Percentiles rank a stretch among this genome's conserved stretches.
Conservation (phyloP, 768 basidiomycete species). For the Termitomyces sp. region DNA sequence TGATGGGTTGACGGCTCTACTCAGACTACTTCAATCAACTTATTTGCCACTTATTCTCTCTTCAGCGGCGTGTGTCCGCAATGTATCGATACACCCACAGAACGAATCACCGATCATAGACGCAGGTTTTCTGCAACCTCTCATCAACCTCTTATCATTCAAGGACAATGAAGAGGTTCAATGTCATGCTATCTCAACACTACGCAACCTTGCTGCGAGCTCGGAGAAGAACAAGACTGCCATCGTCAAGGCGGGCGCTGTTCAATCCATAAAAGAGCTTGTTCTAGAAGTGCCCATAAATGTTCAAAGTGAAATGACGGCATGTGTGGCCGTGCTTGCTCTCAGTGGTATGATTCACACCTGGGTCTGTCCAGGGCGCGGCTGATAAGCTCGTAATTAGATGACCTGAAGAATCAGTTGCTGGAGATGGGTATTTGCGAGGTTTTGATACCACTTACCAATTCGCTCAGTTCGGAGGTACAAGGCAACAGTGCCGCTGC, state of each 20-base stretch:
- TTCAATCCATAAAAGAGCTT: constrained; percentile 94
- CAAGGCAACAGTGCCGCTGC: constrained; percentile 99
- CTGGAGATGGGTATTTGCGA: constrained; percentile 99
- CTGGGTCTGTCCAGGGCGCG: background rate
- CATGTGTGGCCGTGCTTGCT: constrained; percentile 94
- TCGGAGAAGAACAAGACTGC: constrained; percentile 98
- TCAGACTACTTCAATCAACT: constrained; percentile 92
- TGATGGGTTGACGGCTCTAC: constrained; percentile 85
- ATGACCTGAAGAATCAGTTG: constrained; percentile 94
- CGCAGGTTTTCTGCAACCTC: constrained; percentile 91
- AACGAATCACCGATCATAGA: constrained; percentile 99
- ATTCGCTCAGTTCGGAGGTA: constrained; percentile 94
- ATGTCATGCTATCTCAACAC: constrained; percentile 96
- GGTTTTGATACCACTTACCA: constrained; percentile 93
- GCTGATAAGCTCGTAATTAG: constrained; percentile 33
- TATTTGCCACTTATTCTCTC: constrained; percentile 98
- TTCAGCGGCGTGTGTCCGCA: constrained; percentile 96
- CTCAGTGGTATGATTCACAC: constrained; percentile 69
- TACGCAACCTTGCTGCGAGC: constrained; percentile 94
- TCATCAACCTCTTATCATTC: constrained; percentile 94
- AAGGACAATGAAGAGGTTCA: constrained; percentile 99
- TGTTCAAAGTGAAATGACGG: constrained; percentile 99
- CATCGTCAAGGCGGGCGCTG: constrained; percentile 96
- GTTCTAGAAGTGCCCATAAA: constrained; percentile 93
- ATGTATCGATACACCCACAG: constrained; percentile 96